These are phyloP conservation scores for Moesziomyces sp. DNA, from an alignment of 1,284 basidiomycete genomes.

Conservation along the genomic window DNA sequence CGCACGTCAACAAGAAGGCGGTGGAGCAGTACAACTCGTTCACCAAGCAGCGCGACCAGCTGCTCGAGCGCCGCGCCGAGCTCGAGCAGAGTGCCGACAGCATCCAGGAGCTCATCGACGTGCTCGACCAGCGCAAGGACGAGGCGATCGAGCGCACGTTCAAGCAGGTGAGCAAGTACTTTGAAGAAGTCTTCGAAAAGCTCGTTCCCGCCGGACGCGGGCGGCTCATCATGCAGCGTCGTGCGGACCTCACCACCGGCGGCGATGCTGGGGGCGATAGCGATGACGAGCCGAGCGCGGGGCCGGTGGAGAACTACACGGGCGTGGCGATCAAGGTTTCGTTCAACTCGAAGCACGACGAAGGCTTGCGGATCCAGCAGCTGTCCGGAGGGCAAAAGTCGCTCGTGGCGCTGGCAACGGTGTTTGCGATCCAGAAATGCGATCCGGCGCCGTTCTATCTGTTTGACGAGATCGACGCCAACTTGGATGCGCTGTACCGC, in stretches of 20 bases:
- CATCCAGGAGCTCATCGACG: constrained; percentile 93
- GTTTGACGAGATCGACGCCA: constrained; percentile 99
- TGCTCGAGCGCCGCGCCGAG: constrained; percentile 85
- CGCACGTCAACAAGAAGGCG: constrained; percentile 99
- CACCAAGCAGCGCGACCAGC: constrained; percentile 93
- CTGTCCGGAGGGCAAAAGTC: constrained; percentile 98
- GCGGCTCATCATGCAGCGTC: constrained; percentile 87
- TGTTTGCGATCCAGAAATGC: constrained; percentile 99
- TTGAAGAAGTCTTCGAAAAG: constrained; percentile 95
- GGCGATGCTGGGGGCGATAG: constrained; percentile 54
- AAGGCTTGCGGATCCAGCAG: constrained; percentile 94
- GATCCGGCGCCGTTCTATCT: constrained; percentile 99
- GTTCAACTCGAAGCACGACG: constrained; percentile 97
- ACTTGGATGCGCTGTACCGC: constrained; percentile 95
- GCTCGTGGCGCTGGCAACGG: constrained; percentile 92
- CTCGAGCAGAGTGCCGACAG: constrained; percentile 87
- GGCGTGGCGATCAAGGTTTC: constrained; percentile 98
- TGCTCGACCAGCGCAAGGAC: constrained; percentile 95
- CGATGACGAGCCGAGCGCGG: constrained; percentile 27
- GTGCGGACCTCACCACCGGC: constrained; percentile 75
- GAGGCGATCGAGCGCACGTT: constrained; percentile 98
- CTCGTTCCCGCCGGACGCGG: constrained; percentile 95
- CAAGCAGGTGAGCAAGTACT: constrained; percentile 96
- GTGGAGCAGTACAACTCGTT: constrained; percentile 98
- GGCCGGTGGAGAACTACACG: constrained; percentile 89